Evolutionary conservation across 1,139 yeast species (phyloP), one percentile per base, ranked within the genome.

Genomic region (Geotrichum bryndzae): DNA sequence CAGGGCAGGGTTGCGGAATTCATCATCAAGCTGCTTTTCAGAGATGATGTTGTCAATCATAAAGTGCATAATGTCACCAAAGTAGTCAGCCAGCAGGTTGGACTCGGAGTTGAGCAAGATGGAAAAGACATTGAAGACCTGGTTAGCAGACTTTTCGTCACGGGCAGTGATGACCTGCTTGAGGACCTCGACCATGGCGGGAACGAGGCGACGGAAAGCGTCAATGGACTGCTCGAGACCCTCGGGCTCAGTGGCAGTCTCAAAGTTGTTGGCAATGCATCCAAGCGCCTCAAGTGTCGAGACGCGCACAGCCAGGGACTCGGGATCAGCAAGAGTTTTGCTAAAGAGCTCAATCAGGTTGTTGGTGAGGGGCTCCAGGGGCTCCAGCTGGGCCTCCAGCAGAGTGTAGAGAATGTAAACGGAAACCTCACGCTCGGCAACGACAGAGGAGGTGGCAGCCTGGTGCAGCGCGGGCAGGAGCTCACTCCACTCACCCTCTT

Each of bases 201-300:
- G 97, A 61, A 94, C 82, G 61, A 89, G 77, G 58, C 82, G 78
- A 70, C 84, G 82, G 79, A 89, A 91, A 68, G 83, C 79, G 57
- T 77, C 76, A 56, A 88, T 86, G 57, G 82, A 77, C 46, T 41
- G 46, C 22, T 41, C 46, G 15, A 41, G 46, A 66, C 79, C 76
- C 51, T 77, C 78, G 50, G 61, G 63, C 29, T 67, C 65, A 22
- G 59, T 56, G 13, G 60, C 78, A 68, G 84, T 84, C 64, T 82
- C 85, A 63, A 90, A 82, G 68, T 84, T 81, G 68, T 84, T 84
- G 31, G 96, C 85, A 64, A 91, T 81, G 64, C 84, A 84, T 68
- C 91, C 95, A 72, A 94, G 80, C 35, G 96, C 95, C 70, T 87
- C 82, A 48, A 91, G 90, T 50, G 97, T 84, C 68, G 90, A 85